phyloP scores from a whole-genome alignment of 306 rosid genomes.

The Rosa lucieae region DNA sequence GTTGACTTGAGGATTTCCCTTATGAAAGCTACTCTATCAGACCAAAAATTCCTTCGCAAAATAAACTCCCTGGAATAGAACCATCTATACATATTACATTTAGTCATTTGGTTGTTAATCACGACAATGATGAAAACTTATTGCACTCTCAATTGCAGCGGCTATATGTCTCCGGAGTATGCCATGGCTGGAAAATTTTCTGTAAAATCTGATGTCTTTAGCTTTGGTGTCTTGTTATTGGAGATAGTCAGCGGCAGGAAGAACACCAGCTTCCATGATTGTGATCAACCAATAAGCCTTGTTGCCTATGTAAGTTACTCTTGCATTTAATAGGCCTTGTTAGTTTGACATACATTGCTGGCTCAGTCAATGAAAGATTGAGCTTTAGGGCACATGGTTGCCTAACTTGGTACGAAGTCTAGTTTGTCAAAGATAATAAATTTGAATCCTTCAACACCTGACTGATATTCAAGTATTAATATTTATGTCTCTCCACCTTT shows the following conservation, averaged over 20 bases:
- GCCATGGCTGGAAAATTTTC: constrained; percentile 20
- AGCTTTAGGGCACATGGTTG: not conserved
- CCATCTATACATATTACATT: no score
- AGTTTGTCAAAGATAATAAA: not conserved
- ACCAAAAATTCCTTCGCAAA: no score
- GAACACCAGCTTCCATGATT: constrained; percentile 22
- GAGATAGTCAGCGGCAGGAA: constrained; percentile 21
- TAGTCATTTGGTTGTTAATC: no score
- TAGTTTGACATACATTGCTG: not conserved
- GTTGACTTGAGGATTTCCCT: no score
- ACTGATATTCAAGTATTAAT: no score
- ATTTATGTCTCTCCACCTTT: no score
- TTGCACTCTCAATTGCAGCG: constrained; percentile 15
- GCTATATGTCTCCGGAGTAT: constrained; percentile 24
- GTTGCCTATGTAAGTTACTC: constrained; percentile 28
- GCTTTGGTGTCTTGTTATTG: not conserved
- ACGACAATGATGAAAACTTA: no score
- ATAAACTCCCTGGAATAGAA: no score
- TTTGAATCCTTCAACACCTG: not conserved
- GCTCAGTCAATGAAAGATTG: no score
- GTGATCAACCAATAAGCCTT: constrained; percentile 10
- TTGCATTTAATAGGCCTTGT: not conserved
- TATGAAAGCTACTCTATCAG: no score
- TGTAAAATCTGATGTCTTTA: constrained; percentile 4
- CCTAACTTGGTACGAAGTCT: not conserved